Evolutionary conservation across 2,329 filamentous ascomycete species (phyloP), one percentile per base, ranked within the genome.

Genomic region (Exophiala phaeomuriformis): DNA sequence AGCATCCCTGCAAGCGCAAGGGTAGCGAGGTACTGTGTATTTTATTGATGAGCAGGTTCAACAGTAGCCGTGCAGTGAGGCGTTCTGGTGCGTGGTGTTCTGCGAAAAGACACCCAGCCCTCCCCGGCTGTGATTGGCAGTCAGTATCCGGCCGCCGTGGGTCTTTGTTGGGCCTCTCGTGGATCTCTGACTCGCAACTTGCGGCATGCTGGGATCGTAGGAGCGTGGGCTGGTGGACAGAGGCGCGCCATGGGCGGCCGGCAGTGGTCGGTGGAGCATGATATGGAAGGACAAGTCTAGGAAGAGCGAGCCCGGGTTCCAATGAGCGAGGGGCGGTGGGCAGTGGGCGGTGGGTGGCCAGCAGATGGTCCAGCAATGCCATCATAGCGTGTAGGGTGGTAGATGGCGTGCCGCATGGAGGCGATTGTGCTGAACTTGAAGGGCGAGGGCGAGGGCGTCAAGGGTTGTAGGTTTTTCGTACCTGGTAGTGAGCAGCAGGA

Each of bases 171-270:
- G 51, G 51, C 52, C 46, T 53, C 53, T 53, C 46, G 49, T 55
- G 56, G 56, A 53, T 49, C 56, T 49, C 9, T 49, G 48, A 54
- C 53, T 59, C 53, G 53, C 57, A 33, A 56, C 50, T 49, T 51
- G 51, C 53, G 57, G 53, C 49, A 58, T 50, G 49, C 52, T 55
- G 52, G 49, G 51, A 59, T 53, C 51, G 49, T 42, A 51, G 53
- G 42, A 35, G 50, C 47, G 49, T 54, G 49, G 52, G 49, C 47
- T 42, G 55, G 46, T 9, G 8, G 42, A 30, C n/a, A n/a, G 33
- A n/a, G 19, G 42, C 44, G 41, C 40, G 41, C 47, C 35, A 40
- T 44, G 47, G 54, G 45, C 29, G 27, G 41, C 40, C 9, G 29
- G 33, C n/a, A 28, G 49, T 47, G 49, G 43, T 41, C 39, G 28